Conservation (phyloP, 2,329 filamentous ascomycete genomes). For the Beauveria rudraprayagi region DNA sequence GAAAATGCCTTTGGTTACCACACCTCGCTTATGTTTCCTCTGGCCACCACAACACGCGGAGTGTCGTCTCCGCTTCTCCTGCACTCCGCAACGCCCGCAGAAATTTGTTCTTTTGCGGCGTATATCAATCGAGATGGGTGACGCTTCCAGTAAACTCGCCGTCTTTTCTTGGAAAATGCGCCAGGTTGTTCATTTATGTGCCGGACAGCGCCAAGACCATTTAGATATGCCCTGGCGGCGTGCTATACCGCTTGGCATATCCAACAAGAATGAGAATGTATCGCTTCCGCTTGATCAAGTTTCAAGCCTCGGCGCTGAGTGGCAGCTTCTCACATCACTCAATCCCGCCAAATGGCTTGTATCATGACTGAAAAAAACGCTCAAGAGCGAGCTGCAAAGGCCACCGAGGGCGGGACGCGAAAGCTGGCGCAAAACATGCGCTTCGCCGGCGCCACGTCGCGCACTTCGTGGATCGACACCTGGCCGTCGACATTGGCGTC, state of each 20-base stretch:
- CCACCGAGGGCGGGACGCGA: slow-evolving; percentile 71
- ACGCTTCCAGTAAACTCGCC: background rate
- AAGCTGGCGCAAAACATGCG: slow-evolving; percentile 96
- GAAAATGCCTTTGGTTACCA: too few species aligned
- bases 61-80: background rate
- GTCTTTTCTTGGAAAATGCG: background rate
- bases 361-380: too few species aligned
- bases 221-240: background rate
- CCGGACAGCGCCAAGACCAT: background rate
- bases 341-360: too few species aligned
- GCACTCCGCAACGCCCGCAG: background rate
- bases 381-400: slow-evolving; percentile 49
- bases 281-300: too few species aligned
- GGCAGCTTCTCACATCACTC: too few species aligned
- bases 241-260: background rate
- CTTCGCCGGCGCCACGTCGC: slow-evolving; percentile 88
- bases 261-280: background rate
- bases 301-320: too few species aligned
- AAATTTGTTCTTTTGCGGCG: background rate
- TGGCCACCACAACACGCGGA: background rate
- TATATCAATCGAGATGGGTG: background rate
- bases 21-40: too few species aligned
- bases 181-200: background rate
- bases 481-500: slow-evolving; percentile 39
- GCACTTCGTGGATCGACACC: slow-evolving; percentile 58